Base-by-base conservation (phyloP, 345 rosid species). In the Boechera divaricarpa region DNA sequence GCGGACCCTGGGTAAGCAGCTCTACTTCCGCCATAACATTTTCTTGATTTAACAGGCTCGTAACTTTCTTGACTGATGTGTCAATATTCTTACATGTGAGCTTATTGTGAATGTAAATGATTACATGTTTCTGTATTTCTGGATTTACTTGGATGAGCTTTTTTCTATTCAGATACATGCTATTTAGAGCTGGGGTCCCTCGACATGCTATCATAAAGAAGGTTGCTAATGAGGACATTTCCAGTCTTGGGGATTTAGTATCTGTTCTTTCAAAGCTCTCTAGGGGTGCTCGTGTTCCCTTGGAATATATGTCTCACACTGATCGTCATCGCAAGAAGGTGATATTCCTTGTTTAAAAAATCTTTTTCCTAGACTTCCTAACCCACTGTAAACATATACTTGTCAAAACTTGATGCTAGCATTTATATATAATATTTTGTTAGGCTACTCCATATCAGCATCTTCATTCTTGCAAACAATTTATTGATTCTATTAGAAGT, bases 271-370 rank as follows among this genome's bases (percentile, higher is more conserved):
- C 92, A 55, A 91, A 86, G 85, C 79, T 95, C 10, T 82, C 87
- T 41, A 84, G 80, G 74, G 98, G 99, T 79, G 88, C 90, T 75
- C 89, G 92, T 57, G 94, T 92, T 70, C 99, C 99, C 66, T 85
- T 95, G 72, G 98, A 92, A 74, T 95, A 92, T 80, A 77, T 92
- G 79, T 88, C 88, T 77, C 82, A 89, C 83, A 75, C 31, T 39
- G 97, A 95, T 84, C 98, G 98, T 68, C 97, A 95, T 86, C 88
- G 96, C 67, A 85, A 87, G 80, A 95, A 95, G 99, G 99, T 95
- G 78, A 67, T 53, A 29, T 71, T 15, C 15, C 36, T 57, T 57
- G 44, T 47, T 63, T 26, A 15, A 32, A 45, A 8, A 1, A 12
- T 66, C 1, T 28, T 51, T n/a, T 68, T 47, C 38, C 31, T 51